Base-by-base conservation (phyloP, 164 flowering plant genomes). In the Cinnamomum micranthum region DNA sequence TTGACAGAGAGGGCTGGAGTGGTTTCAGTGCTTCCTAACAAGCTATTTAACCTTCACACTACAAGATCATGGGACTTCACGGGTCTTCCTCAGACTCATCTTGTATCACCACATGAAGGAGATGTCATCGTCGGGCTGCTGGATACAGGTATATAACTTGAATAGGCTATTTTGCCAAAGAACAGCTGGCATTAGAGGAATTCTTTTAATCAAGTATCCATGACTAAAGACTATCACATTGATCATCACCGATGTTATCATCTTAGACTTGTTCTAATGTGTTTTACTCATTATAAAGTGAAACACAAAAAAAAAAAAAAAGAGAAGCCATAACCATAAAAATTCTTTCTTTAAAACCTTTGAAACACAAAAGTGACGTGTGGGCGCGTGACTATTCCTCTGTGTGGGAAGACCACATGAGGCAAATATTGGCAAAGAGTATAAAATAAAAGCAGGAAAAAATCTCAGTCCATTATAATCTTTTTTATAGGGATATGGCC, bases 41-140 rank as follows among this genome's bases (percentile, higher is more conserved):
- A 25, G 14, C 76, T 65, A 22, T 50, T 81, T 15, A 22, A 81
- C 67, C 82, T 84, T 75, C 89, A 86, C 65, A 86, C 88, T 2
- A 85, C 91, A 73, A 82, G 89, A 73, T 86, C 91, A 63, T 85
- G 88, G 89, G 86, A 85, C 33, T 88, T 86, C 77, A 58, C 77
- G 74, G 91, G 86, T 15, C 69, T 83, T 19, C 20, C 70, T 3
- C 69, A 17, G 20, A 31, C 15, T 71, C 41, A 6, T 11, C 22
- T 65, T 28, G 33, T 0, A 22, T 17, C 23, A 22, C 59, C 20
- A 11, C 52, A 35, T 11, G 79, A 78, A 81, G 83, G 86, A 70
- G 80, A 84, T 2, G 77, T 85, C 28, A 78, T 85, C 25, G 70
- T 87, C 47, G 90, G 82, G 7, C 64, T 87, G 59, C 65, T 87